Evolutionary conservation across 345 rosid genomes (phyloP).

Genomic region (Microcos paniculata): DNA sequence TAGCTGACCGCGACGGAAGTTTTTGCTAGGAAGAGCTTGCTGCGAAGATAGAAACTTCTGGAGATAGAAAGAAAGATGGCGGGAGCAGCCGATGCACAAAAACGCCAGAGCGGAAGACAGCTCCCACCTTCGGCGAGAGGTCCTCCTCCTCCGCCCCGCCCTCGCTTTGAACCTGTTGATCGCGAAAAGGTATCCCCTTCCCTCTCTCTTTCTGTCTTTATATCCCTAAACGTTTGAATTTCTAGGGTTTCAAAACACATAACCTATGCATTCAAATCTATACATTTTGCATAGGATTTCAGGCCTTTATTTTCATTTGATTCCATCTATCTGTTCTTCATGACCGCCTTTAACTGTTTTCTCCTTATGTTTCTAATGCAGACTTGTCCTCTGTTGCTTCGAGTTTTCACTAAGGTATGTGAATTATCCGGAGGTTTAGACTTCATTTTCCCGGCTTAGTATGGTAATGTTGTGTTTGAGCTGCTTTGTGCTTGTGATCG

Average conservation of each 20-base stretch:
- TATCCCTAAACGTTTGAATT: neutral
- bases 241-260: constrained; percentile 28
- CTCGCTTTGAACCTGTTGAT: constrained; percentile 66
- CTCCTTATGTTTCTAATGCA: constrained; percentile 30
- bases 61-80: constrained; percentile 42
- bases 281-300: no score
- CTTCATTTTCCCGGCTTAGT: neutral
- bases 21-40: neutral
- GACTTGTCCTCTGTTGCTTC: constrained; percentile 94
- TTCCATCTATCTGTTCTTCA: neutral
- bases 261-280: neutral
- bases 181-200: constrained; percentile 67
- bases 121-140: constrained; percentile 55
- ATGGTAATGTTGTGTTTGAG: neutral
- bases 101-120: constrained; percentile 60
- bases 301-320: no score
- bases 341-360: neutral
- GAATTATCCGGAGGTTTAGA: neutral
- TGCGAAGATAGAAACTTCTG: constrained; percentile 12
- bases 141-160: constrained; percentile 58
- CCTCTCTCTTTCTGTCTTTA: neutral
- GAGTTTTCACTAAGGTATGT: constrained; percentile 91
- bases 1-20: neutral
- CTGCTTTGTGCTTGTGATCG: neutral
- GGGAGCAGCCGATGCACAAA: constrained; percentile 50